Conservation (phyloP, 163 green algal species). For the Scenedesmus sp. region DNA sequence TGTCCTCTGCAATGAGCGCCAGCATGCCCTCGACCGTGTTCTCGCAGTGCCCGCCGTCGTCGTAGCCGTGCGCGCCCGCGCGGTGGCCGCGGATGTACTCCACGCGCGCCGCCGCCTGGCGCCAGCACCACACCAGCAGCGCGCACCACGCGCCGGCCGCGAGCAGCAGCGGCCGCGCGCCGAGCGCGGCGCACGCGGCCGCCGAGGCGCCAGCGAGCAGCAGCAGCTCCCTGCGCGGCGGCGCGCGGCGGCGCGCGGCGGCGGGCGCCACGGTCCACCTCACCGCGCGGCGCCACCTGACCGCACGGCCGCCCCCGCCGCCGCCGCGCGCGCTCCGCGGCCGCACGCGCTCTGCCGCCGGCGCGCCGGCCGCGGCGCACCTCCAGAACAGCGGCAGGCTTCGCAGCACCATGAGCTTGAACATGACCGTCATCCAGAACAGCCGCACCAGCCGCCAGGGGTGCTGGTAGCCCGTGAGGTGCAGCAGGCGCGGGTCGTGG, state of each 20-base stretch:
- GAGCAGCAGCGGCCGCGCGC: neutral
- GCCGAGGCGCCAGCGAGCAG: neutral
- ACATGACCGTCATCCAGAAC: constrained; percentile 13
- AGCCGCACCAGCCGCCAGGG: neutral
- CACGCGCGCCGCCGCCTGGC: neutral
- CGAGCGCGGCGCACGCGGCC: neutral
- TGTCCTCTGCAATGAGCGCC: constrained; percentile 10
- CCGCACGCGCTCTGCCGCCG: no score
- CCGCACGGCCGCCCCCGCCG: no score
- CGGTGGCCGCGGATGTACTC: constrained; percentile 32
- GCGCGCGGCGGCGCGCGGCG: no score
- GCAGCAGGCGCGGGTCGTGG: no score
- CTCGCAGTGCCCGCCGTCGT: constrained; percentile 1
- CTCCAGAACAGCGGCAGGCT: constrained; percentile 13
- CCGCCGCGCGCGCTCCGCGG: no score
- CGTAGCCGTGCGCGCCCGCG: constrained; percentile 31
- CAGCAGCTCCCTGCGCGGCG: neutral
- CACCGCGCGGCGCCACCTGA: no score
- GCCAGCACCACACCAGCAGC: constrained; percentile 33
- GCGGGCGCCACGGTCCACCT: no score
- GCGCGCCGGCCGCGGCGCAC: neutral
- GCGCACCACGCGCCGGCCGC: neutral
- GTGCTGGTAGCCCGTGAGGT: constrained; percentile 10
- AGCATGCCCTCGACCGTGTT: constrained; percentile 32
- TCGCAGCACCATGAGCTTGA: constrained; percentile 11